These are phyloP conservation scores for Funneliformis geosporum DNA, from an alignment of 192 early-diverging fungal species.

Conservation along the genomic window DNA sequence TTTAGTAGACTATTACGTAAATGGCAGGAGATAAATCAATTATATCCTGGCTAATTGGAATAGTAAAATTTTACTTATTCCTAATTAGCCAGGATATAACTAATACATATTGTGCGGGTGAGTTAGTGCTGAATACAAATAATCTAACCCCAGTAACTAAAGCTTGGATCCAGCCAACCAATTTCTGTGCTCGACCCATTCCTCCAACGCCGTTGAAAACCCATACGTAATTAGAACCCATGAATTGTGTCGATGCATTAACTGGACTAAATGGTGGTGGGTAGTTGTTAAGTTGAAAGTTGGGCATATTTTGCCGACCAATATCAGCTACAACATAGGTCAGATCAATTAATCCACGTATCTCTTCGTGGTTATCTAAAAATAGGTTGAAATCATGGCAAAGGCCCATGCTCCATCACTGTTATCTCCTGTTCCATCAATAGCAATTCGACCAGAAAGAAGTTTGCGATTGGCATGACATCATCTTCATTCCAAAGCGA, in stretches of 20 bases:
- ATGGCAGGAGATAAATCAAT: no score
- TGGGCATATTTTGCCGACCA: background rate
- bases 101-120: background rate
- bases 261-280: background rate
- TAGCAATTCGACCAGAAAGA: background rate
- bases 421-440: slow-evolving; percentile 12
- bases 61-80: no score
- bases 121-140: slow-evolving; percentile 6
- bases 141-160: background rate
- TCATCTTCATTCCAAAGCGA: slow-evolving; percentile 10
- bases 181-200: slow-evolving; percentile 1
- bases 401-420: no score
- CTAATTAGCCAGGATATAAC: no score
- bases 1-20: no score
- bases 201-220: background rate
- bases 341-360: no score
- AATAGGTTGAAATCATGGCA: no score
- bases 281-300: background rate
- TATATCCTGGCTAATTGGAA: no score
- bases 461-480: slow-evolving; percentile 12
- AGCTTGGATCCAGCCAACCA: slow-evolving; percentile 23
- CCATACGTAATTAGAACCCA: slow-evolving; percentile 3
- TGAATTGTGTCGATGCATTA: background rate
- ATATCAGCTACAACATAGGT: no score
- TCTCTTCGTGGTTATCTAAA: no score